Percentiles rank a stretch among this genome's conserved stretches.
These are phyloP conservation scores for Nymphaea thermarum DNA, from an alignment of 164 flowering plant species.

Conservation along the genomic window DNA sequence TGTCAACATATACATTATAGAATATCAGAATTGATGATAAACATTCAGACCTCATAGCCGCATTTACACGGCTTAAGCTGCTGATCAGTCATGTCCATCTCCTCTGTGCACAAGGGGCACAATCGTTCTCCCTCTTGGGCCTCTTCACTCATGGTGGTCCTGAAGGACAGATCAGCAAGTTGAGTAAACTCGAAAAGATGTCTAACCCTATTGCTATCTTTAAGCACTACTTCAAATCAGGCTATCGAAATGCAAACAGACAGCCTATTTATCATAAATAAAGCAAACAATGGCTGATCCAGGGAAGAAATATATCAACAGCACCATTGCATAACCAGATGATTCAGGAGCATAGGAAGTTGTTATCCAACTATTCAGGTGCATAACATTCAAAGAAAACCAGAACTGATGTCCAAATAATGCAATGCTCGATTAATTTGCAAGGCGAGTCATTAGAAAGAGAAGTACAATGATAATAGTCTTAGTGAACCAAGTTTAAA, in stretches of 20 bases:
- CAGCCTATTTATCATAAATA: neutral
- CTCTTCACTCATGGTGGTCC: slow-evolving; percentile 70
- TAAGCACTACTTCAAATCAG: too few species aligned
- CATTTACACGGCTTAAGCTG: slow-evolving; percentile 95
- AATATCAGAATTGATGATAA: neutral
- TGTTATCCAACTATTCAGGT: too few species aligned
- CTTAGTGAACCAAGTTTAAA: too few species aligned
- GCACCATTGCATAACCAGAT: neutral
- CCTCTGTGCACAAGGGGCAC: slow-evolving; percentile 92
- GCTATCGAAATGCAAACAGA: too few species aligned
- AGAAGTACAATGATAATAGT: too few species aligned
- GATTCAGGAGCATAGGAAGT: too few species aligned
- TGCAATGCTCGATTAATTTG: too few species aligned
- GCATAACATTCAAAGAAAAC: too few species aligned
- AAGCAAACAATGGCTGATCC: neutral
- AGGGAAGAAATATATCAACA: neutral
- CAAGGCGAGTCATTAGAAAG: too few species aligned
- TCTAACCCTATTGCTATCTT: neutral
- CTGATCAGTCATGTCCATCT: slow-evolving; percentile 97
- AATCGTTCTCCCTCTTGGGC: slow-evolving; percentile 80
- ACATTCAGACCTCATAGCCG: slow-evolving; percentile 71
- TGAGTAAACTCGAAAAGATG: neutral
- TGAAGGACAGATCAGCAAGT: neutral
- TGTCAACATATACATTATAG: neutral
- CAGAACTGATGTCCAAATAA: too few species aligned